These are phyloP conservation scores for Pichia sp. DNA, from an alignment of 1,139 yeast species.

Conservation along the genomic window DNA sequence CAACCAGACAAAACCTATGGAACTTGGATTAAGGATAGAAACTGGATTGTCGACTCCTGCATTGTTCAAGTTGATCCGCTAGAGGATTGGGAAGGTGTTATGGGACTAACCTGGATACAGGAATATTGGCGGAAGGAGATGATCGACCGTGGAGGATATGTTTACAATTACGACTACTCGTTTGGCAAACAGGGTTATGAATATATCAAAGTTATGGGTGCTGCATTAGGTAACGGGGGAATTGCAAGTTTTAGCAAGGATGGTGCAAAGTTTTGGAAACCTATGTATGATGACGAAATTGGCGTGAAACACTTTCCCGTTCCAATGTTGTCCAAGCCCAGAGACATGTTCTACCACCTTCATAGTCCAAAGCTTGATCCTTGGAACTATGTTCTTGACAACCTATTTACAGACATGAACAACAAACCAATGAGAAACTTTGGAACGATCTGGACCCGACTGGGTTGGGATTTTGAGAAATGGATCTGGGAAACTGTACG, in stretches of 20 bases:
- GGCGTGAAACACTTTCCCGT: constrained; percentile 4
- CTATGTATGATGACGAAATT: constrained; percentile 5
- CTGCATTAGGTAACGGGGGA: constrained; percentile 14
- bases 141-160: constrained; percentile 11
- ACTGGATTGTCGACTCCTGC: constrained; percentile 25
- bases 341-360: constrained; percentile 38
- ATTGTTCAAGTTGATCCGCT: constrained; percentile 27
- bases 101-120: constrained; percentile 17
- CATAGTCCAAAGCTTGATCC: constrained; percentile 39
- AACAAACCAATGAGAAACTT: constrained; percentile 21
- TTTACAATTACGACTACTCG: constrained; percentile 24
- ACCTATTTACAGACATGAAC: constrained; percentile 19
- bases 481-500: constrained; percentile 25
- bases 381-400: constrained; percentile 22
- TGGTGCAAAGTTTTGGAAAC: constrained; percentile 14
- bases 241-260: constrained; percentile 6
- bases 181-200: constrained; percentile 21
- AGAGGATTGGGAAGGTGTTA: constrained; percentile 23
- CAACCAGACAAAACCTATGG: constrained; percentile 25
- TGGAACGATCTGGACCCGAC: constrained; percentile 21
- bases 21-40: constrained; percentile 36
- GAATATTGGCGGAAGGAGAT: constrained; percentile 17
- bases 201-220: constrained; percentile 16
- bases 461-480: constrained; percentile 24
- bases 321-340: constrained; percentile 10